phyloP scores from a whole-genome alignment of 805 yeast genomes.

The Hanseniaspora vineae region DNA sequence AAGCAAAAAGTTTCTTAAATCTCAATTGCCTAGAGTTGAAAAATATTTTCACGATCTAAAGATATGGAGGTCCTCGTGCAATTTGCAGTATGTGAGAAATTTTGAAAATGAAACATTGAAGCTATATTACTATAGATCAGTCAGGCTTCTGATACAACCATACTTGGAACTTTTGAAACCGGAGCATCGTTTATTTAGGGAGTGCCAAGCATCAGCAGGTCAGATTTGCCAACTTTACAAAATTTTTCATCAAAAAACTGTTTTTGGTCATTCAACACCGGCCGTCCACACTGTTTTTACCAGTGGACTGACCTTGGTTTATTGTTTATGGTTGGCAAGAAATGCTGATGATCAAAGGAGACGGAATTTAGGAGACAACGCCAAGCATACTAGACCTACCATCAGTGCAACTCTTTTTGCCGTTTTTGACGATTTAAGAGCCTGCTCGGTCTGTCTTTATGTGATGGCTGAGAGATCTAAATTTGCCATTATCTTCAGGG shows the following conservation, averaged over 20 bases:
- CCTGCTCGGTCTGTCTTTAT: conserved; percentile 50
- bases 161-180: conserved; percentile 50
- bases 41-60: conserved; percentile 40
- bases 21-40: conserved; percentile 39
- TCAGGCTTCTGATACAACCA: conserved; percentile 50
- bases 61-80: conserved; percentile 44
- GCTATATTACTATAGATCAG: conserved; percentile 46
- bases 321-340: conserved; percentile 54
- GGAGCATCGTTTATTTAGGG: conserved; percentile 43
- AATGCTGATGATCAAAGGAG: conserved; percentile 47
- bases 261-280: conserved; percentile 49
- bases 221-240: conserved; percentile 53
- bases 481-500: conserved; percentile 49
- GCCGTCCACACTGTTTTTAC: conserved; percentile 56
- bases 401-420: conserved; percentile 41
- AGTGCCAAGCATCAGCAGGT: conserved; percentile 63
- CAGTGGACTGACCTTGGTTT: conserved; percentile 55
- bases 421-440: conserved; percentile 49
- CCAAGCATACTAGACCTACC: conserved; percentile 47
- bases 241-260: conserved; percentile 49
- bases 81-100: conserved; percentile 25
- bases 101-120: conserved; percentile 48
- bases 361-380: conserved; percentile 39
- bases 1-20: conserved; percentile 11
- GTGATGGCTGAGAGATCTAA: conserved; percentile 56